These are phyloP conservation scores for Anisodus acutangulus DNA, from an alignment of 257 asterid species.

Conservation along the genomic window DNA sequence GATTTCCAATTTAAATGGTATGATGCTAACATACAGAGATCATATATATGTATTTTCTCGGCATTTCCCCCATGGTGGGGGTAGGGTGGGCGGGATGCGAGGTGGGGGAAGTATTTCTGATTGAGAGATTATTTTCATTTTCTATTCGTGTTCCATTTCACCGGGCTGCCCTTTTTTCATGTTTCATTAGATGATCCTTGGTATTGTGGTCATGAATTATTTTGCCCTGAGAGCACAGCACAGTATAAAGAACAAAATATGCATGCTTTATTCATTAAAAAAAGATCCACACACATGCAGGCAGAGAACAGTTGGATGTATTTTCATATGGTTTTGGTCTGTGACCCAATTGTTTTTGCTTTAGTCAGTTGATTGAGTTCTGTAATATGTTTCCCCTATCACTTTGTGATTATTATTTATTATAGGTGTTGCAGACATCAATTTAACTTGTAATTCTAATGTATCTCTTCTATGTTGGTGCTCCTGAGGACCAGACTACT, in stretches of 20 bases:
- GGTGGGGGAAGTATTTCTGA: neutral
- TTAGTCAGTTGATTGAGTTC: slow-evolving; percentile 4
- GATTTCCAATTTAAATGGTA: slow-evolving; percentile 2
- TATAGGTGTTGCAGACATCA: neutral
- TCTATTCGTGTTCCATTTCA: neutral
- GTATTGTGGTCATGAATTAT: neutral
- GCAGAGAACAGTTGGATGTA: neutral
- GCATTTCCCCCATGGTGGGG: neutral
- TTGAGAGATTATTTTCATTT: neutral
- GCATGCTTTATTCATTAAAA: neutral
- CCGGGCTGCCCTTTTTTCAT: too few species aligned
- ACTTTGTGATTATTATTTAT: neutral
- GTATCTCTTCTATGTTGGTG: slow-evolving; percentile 2
- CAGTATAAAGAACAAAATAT: neutral
- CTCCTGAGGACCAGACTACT: slow-evolving; percentile 7
- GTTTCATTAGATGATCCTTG: neutral
- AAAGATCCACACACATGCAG: neutral
- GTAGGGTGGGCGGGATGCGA: neutral
- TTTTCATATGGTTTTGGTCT: slow-evolving; percentile 19
- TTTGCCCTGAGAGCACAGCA: neutral
- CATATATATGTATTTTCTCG: neutral
- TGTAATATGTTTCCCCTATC: neutral
- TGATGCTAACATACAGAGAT: slow-evolving; percentile 15
- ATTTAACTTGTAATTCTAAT: slow-evolving; percentile 1
- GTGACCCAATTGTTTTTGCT: neutral